phyloP scores from a whole-genome alignment of 106 monocot species.

The Phalaenopsis equestris region DNA sequence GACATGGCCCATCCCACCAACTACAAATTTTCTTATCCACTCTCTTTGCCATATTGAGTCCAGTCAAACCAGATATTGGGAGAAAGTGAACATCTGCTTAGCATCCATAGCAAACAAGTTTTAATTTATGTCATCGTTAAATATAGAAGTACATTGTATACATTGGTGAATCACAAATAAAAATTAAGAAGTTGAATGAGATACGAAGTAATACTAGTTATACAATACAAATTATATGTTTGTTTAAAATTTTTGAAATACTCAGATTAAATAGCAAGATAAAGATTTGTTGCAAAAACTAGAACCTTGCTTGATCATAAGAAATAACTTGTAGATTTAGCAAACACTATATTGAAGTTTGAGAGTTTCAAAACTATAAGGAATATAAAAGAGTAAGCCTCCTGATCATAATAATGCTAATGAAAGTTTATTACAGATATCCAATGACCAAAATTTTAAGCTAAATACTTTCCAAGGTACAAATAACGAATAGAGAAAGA shows the following conservation, averaged over 20 bases:
- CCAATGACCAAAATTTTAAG: too few relatives aligned
- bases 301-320: too few relatives aligned
- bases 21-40: slow-evolving; percentile 58
- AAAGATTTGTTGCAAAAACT: not conserved
- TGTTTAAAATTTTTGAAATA: not conserved
- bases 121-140: not conserved
- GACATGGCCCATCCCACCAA: slow-evolving; percentile 91
- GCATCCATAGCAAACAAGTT: slow-evolving; percentile 3
- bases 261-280: not conserved
- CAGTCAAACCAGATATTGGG: slow-evolving; percentile 89
- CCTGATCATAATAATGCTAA: too few relatives aligned
- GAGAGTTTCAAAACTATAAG: too few relatives aligned
- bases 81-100: slow-evolving; percentile 89
- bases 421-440: too few relatives aligned
- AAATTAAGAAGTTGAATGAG: not conserved
- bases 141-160: too few relatives aligned
- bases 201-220: not conserved
- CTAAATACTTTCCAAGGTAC: too few relatives aligned
- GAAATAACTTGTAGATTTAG: too few relatives aligned
- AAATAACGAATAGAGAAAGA: too few relatives aligned
- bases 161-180: too few relatives aligned
- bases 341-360: too few relatives aligned
- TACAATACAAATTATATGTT: not conserved
- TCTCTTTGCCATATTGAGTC: slow-evolving; percentile 62
- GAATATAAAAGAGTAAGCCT: too few relatives aligned